Evolutionary conservation across 345 rosid species (phyloP).

Genomic region (Brassica rapa): DNA sequence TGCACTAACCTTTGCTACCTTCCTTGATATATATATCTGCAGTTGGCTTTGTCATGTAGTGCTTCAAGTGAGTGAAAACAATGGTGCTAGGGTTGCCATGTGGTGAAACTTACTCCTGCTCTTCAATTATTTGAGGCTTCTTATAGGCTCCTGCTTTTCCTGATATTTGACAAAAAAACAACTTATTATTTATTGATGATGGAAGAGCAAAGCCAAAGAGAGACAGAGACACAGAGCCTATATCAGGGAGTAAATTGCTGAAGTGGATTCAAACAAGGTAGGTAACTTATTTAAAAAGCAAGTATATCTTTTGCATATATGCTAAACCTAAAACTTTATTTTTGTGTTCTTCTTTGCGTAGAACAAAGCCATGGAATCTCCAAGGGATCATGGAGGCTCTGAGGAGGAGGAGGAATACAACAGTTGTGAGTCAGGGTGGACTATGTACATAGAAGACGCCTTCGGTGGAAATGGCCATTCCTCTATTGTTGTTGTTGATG

Average conservation of each 20-base stretch:
- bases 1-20: constrained; percentile 33
- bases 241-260: constrained; percentile 34
- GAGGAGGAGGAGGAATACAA: constrained; percentile 43
- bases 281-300: neutral
- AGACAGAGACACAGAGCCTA: constrained; percentile 32
- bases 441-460: constrained; percentile 59
- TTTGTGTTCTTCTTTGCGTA: constrained; percentile 23
- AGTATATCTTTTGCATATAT: constrained; percentile 9
- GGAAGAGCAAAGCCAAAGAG: constrained; percentile 41
- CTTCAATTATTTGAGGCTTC: constrained; percentile 48
- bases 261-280: constrained; percentile 34
- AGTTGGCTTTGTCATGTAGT: constrained; percentile 53
- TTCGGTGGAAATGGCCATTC: constrained; percentile 38
- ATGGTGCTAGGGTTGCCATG: constrained; percentile 51
- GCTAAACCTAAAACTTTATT: neutral
- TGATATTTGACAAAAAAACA: constrained; percentile 21
- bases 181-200: constrained; percentile 33
- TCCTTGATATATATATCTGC: constrained; percentile 45
- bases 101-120: constrained; percentile 44
- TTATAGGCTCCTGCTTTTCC: constrained; percentile 42
- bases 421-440: constrained; percentile 69
- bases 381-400: constrained; percentile 41
- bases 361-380: constrained; percentile 51
- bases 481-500: constrained; percentile 27
- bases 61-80: constrained; percentile 48